Percentiles rank a stretch among this genome's conserved stretches.
phyloP scores from a whole-genome alignment of 2,329 filamentous ascomycete species.

The Myriosclerotinia scirpicola region DNA sequence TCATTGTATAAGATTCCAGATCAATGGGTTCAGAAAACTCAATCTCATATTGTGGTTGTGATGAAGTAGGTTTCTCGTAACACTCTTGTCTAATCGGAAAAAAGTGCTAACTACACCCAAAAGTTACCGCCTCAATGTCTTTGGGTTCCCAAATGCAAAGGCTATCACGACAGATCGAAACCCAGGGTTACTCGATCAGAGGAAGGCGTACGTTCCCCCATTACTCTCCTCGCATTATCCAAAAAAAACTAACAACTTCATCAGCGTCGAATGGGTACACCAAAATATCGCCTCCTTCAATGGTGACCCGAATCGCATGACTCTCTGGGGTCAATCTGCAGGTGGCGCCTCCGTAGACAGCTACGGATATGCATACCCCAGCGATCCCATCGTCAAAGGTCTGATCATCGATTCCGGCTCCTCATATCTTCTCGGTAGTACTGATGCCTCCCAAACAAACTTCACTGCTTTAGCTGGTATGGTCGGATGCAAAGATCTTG shows the following conservation, averaged over 20 bases:
- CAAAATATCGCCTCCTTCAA: constrained; percentile 62
- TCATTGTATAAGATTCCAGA: constrained; percentile 7
- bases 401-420: constrained; percentile 32
- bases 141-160: constrained; percentile 34
- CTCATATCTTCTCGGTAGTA: constrained; percentile 20
- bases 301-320: constrained; percentile 64
- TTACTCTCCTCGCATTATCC: too few relatives aligned
- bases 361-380: constrained; percentile 34
- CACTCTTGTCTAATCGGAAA: not conserved
- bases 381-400: constrained; percentile 35
- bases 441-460: constrained; percentile 28
- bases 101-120: not conserved
- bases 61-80: constrained; percentile 1
- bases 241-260: constrained; percentile 56
- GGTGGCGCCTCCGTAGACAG: constrained; percentile 45
- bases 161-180: constrained; percentile 32
- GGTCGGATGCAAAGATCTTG: constrained; percentile 34
- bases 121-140: constrained; percentile 41
- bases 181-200: constrained; percentile 59
- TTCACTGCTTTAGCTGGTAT: constrained; percentile 35
- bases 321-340: constrained; percentile 65
- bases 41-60: constrained; percentile 10
- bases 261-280: constrained; percentile 37
- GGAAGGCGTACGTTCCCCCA: constrained; percentile 62
- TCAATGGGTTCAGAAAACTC: constrained; percentile 11